phyloP scores from a whole-genome alignment of 129 eudicot species.

The Ambrosia trifida region DNA sequence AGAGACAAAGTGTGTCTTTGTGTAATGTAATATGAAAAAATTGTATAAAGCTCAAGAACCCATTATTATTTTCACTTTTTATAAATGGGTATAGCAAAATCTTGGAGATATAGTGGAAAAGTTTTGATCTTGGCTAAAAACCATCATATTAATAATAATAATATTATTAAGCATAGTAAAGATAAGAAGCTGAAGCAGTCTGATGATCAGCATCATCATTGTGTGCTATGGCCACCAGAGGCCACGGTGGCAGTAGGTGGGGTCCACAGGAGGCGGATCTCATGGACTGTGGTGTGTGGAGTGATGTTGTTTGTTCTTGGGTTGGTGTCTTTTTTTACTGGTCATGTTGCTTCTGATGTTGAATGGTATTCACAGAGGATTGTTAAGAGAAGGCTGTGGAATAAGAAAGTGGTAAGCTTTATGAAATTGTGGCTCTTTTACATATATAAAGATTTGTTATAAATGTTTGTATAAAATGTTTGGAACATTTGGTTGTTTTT shows the following conservation, averaged over 20 bases:
- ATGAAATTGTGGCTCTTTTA: neutral
- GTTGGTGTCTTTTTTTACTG: conserved; percentile 66
- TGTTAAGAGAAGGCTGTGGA: conserved; percentile 50
- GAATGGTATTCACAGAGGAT: conserved; percentile 71
- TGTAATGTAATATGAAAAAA: conserved; percentile 43
- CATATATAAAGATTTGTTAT: neutral
- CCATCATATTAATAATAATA: conserved; percentile 18
- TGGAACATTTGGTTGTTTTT: conserved; percentile 18
- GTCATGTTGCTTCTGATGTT: conserved; percentile 79
- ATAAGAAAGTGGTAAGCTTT: conserved; percentile 43
- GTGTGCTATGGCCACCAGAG: conserved; percentile 47
- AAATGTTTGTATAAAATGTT: conserved; percentile 6
- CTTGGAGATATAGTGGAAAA: conserved; percentile 49
- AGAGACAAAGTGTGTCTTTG: neutral
- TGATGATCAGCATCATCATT: conserved; percentile 31
- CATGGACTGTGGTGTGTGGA: conserved; percentile 87
- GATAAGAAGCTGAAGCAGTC: conserved; percentile 20
- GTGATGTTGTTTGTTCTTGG: conserved; percentile 72
- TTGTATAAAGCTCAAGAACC: conserved; percentile 21
- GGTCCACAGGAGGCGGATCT: conserved; percentile 47
- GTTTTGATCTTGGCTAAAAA: conserved; percentile 36
- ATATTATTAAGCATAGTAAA: neutral
- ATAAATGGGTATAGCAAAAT: conserved; percentile 41
- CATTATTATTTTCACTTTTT: neutral
- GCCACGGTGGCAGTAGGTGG: conserved; percentile 31